A percentile compares a stretch with the other conserved stretches of the same genome.
phyloP scores from a whole-genome alignment of 768 basidiomycete species.

The Antrodiella citrinella region DNA sequence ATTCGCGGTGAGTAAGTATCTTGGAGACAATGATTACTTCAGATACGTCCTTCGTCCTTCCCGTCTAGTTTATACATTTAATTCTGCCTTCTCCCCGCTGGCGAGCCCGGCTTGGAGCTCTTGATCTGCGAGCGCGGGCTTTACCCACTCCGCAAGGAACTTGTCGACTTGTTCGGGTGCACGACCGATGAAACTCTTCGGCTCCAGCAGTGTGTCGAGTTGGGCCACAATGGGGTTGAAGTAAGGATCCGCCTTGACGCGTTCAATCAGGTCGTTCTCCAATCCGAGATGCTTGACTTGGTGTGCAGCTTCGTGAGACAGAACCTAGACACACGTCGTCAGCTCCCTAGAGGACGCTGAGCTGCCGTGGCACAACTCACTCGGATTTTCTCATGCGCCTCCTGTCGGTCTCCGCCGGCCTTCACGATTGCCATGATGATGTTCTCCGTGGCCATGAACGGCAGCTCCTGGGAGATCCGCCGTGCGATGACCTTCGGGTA shows the following conservation, averaged over 20 bases:
- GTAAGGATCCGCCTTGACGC: slow-evolving; percentile 74
- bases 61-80: slow-evolving; percentile 39
- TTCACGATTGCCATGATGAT: slow-evolving; percentile 99
- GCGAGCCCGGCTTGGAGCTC: slow-evolving; percentile 48
- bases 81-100: slow-evolving; percentile 51
- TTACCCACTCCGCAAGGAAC: slow-evolving; percentile 84
- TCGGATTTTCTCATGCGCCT: slow-evolving; percentile 93
- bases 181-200: slow-evolving; percentile 83
- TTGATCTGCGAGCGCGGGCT: slow-evolving; percentile 60
- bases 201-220: slow-evolving; percentile 74
- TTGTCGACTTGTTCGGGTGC: slow-evolving; percentile 92
- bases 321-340: slow-evolving; percentile 43
- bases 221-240: slow-evolving; percentile 82
- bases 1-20: too few relatives aligned
- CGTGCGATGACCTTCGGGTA: slow-evolving; percentile 94
- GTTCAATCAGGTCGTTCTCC: slow-evolving; percentile 92
- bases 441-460: slow-evolving; percentile 99
- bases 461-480: slow-evolving; percentile 88
- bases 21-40: too few relatives aligned
- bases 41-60: too few relatives aligned
- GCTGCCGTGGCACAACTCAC: too few relatives aligned
- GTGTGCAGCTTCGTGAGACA: slow-evolving; percentile 89
- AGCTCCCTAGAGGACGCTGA: too few relatives aligned
- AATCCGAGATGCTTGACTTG: slow-evolving; percentile 93
- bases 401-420: slow-evolving; percentile 90